Conservation (phyloP, 768 basidiomycete genomes). For the Boletus insuetus region DNA sequence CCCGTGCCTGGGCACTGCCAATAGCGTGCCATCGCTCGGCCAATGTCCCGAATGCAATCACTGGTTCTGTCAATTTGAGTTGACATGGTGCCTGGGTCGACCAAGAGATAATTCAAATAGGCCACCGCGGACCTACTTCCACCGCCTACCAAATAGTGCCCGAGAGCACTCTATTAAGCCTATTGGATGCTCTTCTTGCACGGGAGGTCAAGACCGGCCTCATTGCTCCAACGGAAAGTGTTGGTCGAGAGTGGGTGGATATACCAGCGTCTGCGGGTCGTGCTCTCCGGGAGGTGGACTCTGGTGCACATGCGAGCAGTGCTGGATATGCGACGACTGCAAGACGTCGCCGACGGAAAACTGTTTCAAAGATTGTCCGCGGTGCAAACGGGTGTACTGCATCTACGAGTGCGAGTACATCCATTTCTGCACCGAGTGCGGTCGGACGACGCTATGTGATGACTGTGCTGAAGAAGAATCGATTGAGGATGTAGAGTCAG, state of each 20-base stretch:
- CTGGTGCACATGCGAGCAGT: constrained; percentile 18
- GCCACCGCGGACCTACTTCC: background rate
- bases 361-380: constrained; percentile 16
- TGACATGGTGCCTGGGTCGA: constrained; percentile 25
- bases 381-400: constrained; percentile 19
- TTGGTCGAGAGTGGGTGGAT: constrained; percentile 16
- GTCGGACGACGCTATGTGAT: constrained; percentile 20
- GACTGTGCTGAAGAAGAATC: constrained; percentile 27
- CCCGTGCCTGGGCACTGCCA: constrained; percentile 5
- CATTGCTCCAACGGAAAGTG: constrained; percentile 17
- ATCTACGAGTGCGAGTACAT: constrained; percentile 23
- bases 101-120: constrained; percentile 4
- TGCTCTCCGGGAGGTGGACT: constrained; percentile 21
- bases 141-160: background rate
- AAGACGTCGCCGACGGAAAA: background rate
- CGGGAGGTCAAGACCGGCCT: background rate
- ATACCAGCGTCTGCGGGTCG: constrained; percentile 12
- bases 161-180: constrained; percentile 14
- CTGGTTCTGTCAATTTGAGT: constrained; percentile 22
- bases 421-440: constrained; percentile 17
- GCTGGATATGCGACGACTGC: constrained; percentile 28
- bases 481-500: background rate
- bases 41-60: constrained; percentile 20
- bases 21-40: constrained; percentile 5
- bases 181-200: constrained; percentile 14